A percentile compares a stretch with the other conserved stretches of the same genome.
These are phyloP conservation scores for Aspergillus heteromorphus DNA, from an alignment of 495 filamentous ascomycete species.

Conservation along the genomic window DNA sequence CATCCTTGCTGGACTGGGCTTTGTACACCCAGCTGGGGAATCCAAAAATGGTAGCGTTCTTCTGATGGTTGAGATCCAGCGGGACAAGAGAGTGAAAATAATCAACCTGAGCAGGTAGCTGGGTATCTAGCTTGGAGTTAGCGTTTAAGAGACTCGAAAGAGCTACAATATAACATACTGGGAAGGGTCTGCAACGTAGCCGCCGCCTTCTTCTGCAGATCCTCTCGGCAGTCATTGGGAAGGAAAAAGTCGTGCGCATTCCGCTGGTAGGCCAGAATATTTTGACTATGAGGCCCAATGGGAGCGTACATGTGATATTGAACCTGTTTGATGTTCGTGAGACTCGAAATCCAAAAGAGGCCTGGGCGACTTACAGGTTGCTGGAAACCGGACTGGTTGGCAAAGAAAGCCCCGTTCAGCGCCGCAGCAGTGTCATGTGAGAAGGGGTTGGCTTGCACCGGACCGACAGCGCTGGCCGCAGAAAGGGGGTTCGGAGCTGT, in stretches of 20 bases:
- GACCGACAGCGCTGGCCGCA: conserved; percentile 42
- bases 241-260: conserved; percentile 87
- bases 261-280: conserved; percentile 73
- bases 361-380: conserved; percentile 58
- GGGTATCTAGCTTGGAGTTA: conserved; percentile 46
- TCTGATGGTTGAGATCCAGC: conserved; percentile 76
- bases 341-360: neutral
- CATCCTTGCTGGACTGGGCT: conserved; percentile 82
- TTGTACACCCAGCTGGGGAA: conserved; percentile 94
- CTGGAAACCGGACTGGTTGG: conserved; percentile 47
- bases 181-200: conserved; percentile 79
- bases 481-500: conserved; percentile 49
- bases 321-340: conserved; percentile 37
- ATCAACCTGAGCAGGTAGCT: conserved; percentile 69
- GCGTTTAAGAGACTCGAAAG: neutral
- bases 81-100: conserved; percentile 87
- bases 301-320: conserved; percentile 94
- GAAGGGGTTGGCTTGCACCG: conserved; percentile 60
- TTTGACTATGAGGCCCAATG: conserved; percentile 73
- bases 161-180: conserved; percentile 47
- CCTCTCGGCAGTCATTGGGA: conserved; percentile 74
- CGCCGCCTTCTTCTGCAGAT: conserved; percentile 82
- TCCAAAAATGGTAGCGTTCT: conserved; percentile 69
- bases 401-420: conserved; percentile 52
- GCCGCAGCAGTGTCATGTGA: conserved; percentile 52